Evolutionary conservation across 768 basidiomycete species (phyloP), one percentile per base, ranked within the genome.

Genomic region (Hericium coralloides): DNA sequence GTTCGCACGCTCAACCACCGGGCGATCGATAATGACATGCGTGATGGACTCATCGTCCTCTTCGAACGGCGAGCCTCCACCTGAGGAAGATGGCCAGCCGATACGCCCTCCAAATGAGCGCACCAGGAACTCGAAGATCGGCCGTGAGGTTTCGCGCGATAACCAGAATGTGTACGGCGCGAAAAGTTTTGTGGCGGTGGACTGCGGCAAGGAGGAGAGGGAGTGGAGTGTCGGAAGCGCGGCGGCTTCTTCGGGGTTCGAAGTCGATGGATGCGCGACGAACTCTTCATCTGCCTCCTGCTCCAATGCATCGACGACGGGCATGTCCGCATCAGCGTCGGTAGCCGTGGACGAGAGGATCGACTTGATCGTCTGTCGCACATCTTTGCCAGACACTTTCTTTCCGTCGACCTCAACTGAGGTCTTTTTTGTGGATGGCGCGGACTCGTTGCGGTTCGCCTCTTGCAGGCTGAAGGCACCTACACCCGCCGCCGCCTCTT

Each of bases 1-100:
- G 54, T 77, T 70, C 23, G 66, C 52, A 60, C 70, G 74, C 59
- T 74, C 74, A 12, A 78, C 71, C 37, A 82, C 60, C 1, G 97
- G 95, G 47, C 97, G 80, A 69, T 99, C 97, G 64, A 97, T 87
- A 64, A 99, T 84, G 60, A 98, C 85, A 72, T 98, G 97, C 1
- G 97, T 98, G 55, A 99, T 94, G 12, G 80, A 80, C 43, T 84
- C 79, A 67, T 97, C 92, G 51, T 72, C 73, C 71, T 92, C 90
- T 36, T 83, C 78, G 64, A 87, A 77, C 0, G 90, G 86, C 3
- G 92, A 93, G 20, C 92, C 92, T 56, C 80, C 76, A 36, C 92
- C 94, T 48, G 87, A 85, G 4, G 90, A 84, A 37, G 78, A 64
- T 39, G 91, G 83, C 94, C 94, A 97, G 45, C 95, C 92, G 63